Conservation (phyloP, 495 filamentous ascomycete genomes). For the Ramalina intermedia region DNA sequence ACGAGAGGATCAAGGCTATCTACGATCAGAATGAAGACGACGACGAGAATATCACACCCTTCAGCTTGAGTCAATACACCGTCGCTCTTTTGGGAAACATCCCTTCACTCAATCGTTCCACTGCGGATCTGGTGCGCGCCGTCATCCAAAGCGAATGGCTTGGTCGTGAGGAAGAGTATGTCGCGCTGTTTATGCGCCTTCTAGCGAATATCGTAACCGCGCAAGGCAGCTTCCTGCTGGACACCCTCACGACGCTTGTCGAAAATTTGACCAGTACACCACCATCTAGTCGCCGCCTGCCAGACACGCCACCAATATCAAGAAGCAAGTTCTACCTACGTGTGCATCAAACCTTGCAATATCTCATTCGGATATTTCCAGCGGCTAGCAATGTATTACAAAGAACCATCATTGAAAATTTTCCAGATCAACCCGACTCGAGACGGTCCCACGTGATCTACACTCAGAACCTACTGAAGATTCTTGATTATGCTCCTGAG, state of each 20-base stretch:
- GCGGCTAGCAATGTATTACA: constrained; percentile 57
- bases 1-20: constrained; percentile 57
- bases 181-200: constrained; percentile 65
- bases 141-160: constrained; percentile 71
- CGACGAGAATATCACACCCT: constrained; percentile 33
- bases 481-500: constrained; percentile 63
- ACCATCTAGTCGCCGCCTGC: constrained; percentile 38
- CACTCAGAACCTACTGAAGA: constrained; percentile 59
- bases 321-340: constrained; percentile 48
- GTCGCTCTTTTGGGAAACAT: constrained; percentile 62
- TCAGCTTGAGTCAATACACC: constrained; percentile 56
- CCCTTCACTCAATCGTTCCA: constrained; percentile 54
- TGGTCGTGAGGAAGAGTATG: constrained; percentile 65
- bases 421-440: constrained; percentile 60
- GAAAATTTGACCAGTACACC: constrained; percentile 49
- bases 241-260: constrained; percentile 65
- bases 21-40: constrained; percentile 36
- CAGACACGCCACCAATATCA: constrained; percentile 43
- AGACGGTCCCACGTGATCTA: constrained; percentile 61
- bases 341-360: constrained; percentile 59
- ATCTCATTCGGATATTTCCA: constrained; percentile 63
- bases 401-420: constrained; percentile 46
- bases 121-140: constrained; percentile 56
- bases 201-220: constrained; percentile 68
- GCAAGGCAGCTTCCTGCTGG: constrained; percentile 48